Base-by-base conservation (phyloP, 352 stramenopile species). In the Blastocystis sp. region DNA sequence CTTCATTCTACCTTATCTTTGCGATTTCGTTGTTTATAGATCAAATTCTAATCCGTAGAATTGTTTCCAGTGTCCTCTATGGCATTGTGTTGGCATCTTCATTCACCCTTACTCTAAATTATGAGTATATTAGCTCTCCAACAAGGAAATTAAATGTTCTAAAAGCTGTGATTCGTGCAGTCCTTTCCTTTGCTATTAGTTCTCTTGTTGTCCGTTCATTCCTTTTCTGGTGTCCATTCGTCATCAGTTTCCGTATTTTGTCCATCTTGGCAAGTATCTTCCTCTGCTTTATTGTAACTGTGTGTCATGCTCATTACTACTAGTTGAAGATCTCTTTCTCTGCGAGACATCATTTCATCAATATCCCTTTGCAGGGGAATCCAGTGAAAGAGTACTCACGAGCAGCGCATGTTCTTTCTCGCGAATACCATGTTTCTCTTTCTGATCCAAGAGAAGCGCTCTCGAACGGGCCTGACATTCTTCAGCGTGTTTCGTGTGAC, bases 281-380 rank as follows among this genome's bases (percentile, higher is more conserved):
- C n/a, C 43, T 66, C 0, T 7, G 15, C 20, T 6, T 23, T 20
- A 66, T 53, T 0, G 73, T 84, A 50, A 20, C 3, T 37, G n/a
- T 6, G 9, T 3, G 34, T 7, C 54, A 1, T 68, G 3, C 2
- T 11, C n/a, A 50, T 84, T 18, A 66, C n/a, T 20, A 6, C 20
- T 41, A 84, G 73, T 9, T 55, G 15, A 23, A 45, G 13, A 23
- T 84, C 3, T 15, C 43, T 23, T 61, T 69, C 20, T 84, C 73
- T 13, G n/a, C 26, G 9, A n/a, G 73, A n/a, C 73, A 84, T 15
- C 73, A 84, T 43, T 84, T 84, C 50, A 84, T 84, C 29, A 84
- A 84, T 37, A 84, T 84, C 3, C 73, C 73, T 0, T n/a, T 84
- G 15, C 73, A 84, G 39, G 73, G 73, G 8, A 84, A 84, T 84